Base-by-base conservation (phyloP, 1,284 basidiomycete genomes). In the Stygiomarasmius scandens region DNA sequence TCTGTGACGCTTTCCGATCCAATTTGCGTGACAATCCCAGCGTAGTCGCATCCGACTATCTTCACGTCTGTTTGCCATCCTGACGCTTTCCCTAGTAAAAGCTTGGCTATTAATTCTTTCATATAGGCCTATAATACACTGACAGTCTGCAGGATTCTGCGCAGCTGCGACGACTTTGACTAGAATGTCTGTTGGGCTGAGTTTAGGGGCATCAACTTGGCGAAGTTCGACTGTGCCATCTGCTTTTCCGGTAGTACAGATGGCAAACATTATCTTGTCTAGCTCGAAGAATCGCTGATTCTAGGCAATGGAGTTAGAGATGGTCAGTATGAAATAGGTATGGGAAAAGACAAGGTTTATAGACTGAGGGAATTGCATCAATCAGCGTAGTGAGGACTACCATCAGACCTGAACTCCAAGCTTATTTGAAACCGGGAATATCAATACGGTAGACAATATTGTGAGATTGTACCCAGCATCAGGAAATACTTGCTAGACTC, bases 1-100 rank as follows among this genome's bases (percentile, higher is more conserved):
- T 66, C 60, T 9, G 11, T 19, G 38, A 41, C 38, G 8, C 67
- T 66, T 20, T 65, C 68, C 10, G 63, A 54, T 2, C 72, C 72
- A 43, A 74, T 58, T 10, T 65, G 62, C 10, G 25, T 49, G 48
- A 55, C 54, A 8, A 55, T 29, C n/a, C 54, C 45, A 55, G 54
- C 54, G n/a, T 48, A 47, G n/a, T 49, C 48, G 12, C 48, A 49
- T 32, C 48, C 48, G 12, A 32, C 23, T 14, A 49, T 32, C 19
- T 19, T 19, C 25, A 29, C 25, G 25, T 32, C n/a, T 27, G 2
- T 27, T 49, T 49, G 24, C 16, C 16, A n/a, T n/a, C n/a, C n/a
- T 23, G 25, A 49, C 6, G 38, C 38, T 41, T 41, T 41, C 38
- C 38, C 38, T 41, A 34, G 14, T 14, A 34, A 34, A 34, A 14